A percentile compares a stretch with the other conserved stretches of the same genome.
phyloP scores from a whole-genome alignment of 768 basidiomycete species.

The Collybia sordida region DNA sequence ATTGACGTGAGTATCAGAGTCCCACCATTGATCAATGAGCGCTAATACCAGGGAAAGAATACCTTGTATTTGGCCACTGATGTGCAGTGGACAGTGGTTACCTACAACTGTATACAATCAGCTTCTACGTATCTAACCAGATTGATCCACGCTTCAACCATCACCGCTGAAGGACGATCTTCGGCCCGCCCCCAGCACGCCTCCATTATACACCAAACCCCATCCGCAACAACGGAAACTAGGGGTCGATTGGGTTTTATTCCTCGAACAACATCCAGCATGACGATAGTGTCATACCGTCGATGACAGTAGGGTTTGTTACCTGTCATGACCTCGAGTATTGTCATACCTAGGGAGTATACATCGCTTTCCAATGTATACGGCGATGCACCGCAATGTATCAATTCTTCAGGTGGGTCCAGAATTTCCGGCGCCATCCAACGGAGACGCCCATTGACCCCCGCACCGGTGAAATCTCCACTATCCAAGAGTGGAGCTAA shows the following conservation, averaged over 20 bases:
- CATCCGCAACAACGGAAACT: neutral
- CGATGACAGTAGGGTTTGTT: slow-evolving; percentile 2
- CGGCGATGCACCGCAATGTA: neutral
- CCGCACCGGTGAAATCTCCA: slow-evolving; percentile 2
- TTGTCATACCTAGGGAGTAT: slow-evolving; percentile 11
- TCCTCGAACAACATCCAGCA: slow-evolving; percentile 5
- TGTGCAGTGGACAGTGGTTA: no score
- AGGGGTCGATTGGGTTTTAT: neutral
- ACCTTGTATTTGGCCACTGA: no score
- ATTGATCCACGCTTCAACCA: slow-evolving; percentile 2
- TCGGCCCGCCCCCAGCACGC: slow-evolving; percentile 4
- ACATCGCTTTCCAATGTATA: slow-evolving; percentile 4
- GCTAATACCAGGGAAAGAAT: no score
- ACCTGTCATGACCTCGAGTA: slow-evolving; percentile 10
- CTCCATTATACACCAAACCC: slow-evolving; percentile 6
- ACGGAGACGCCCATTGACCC: slow-evolving; percentile 1
- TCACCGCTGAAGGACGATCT: neutral
- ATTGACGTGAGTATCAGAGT: no score
- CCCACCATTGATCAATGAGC: no score
- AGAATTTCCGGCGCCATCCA: slow-evolving; percentile 12
- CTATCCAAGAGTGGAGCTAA: neutral
- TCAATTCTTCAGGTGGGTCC: slow-evolving; percentile 1
- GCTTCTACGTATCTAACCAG: no score
- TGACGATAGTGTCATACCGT: slow-evolving; percentile 7
- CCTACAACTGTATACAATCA: no score